Conservation (phyloP, 441 rosid species). For the Dalechampia spathulata region DNA sequence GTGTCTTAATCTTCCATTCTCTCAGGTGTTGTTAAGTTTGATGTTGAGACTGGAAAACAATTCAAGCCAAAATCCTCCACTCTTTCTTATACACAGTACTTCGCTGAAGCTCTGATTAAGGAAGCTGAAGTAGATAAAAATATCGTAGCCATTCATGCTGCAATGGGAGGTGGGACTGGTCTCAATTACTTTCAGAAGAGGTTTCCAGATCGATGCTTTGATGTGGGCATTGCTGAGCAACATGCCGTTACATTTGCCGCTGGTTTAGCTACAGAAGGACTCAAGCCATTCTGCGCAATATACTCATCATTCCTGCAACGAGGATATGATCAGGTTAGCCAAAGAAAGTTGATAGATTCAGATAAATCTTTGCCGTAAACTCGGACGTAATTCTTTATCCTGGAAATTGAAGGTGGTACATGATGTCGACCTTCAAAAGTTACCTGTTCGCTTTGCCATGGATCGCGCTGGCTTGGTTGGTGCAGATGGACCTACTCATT, state of each 20-base stretch:
- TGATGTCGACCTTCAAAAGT: slow-evolving; percentile 71
- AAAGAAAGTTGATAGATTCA: background rate
- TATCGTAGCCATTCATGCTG: slow-evolving; percentile 68
- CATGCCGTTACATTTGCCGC: slow-evolving; percentile 80
- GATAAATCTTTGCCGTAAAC: background rate
- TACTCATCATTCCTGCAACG: slow-evolving; percentile 71
- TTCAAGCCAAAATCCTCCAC: slow-evolving; percentile 49
- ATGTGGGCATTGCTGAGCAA: slow-evolving; percentile 77
- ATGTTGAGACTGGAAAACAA: slow-evolving; percentile 53
- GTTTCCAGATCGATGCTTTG: slow-evolving; percentile 78
- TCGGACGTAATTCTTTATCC: slow-evolving; percentile 3
- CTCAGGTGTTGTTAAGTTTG: slow-evolving; percentile 63
- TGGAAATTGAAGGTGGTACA: slow-evolving; percentile 47
- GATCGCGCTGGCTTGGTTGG: slow-evolving; percentile 76
- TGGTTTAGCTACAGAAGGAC: slow-evolving; percentile 68
- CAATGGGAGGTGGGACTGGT: slow-evolving; percentile 84
- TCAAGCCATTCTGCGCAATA: slow-evolving; percentile 75
- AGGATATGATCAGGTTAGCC: slow-evolving; percentile 66
- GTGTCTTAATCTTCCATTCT: slow-evolving; percentile 13
- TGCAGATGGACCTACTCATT: slow-evolving; percentile 76
- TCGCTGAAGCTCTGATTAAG: slow-evolving; percentile 54
- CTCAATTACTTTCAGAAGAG: slow-evolving; percentile 61
- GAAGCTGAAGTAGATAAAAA: slow-evolving; percentile 63
- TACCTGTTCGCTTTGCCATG: slow-evolving; percentile 66
- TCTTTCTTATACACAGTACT: slow-evolving; percentile 51